Evolutionary conservation across 108 stramenopile genomes (phyloP).

Genomic region (Mayamaea pseudoterrestris): DNA sequence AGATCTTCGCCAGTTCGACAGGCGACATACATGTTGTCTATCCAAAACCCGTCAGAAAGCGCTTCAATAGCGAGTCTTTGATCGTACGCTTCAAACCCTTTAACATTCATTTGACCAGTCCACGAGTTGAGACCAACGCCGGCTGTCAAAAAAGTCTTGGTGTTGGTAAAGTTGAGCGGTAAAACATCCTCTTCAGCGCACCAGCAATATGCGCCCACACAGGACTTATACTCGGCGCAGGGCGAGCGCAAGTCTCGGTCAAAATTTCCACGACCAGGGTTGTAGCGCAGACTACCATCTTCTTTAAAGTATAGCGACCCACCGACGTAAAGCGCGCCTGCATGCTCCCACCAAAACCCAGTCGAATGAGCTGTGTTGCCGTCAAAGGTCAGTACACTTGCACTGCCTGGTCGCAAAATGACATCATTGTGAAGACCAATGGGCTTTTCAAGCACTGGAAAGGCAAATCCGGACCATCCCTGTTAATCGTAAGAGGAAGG

Average conservation of each 20-base stretch:
- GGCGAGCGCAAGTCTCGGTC: background rate
- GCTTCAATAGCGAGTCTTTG: constrained; percentile 17
- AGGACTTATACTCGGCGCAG: constrained; percentile 5
- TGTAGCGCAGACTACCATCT: constrained; percentile 15
- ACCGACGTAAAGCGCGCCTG: constrained; percentile 26
- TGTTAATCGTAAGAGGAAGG: too few relatives aligned
- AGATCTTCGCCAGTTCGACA: constrained; percentile 21
- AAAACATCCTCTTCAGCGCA: too few relatives aligned
- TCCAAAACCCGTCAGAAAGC: constrained; percentile 23
- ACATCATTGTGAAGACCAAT: constrained; percentile 9
- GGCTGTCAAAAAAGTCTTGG: constrained; percentile 12
- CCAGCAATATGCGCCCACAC: too few relatives aligned
- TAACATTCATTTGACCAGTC: constrained; percentile 22
- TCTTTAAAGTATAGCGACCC: constrained; percentile 24
- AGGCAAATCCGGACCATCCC: constrained; percentile 35
- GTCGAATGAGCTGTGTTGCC: constrained; percentile 28
- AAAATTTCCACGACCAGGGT: constrained; percentile 14
- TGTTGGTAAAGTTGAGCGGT: constrained; percentile 13
- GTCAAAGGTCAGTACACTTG: constrained; percentile 9
- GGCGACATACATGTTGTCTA: constrained; percentile 18
- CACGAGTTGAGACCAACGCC: constrained; percentile 16
- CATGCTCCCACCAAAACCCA: constrained; percentile 23
- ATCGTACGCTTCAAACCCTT: constrained; percentile 21
- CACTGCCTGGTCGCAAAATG: constrained; percentile 6
- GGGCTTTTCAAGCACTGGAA: constrained; percentile 15